phyloP scores from a whole-genome alignment of 352 stramenopile species.

The Pseudoperonospora humuli region DNA sequence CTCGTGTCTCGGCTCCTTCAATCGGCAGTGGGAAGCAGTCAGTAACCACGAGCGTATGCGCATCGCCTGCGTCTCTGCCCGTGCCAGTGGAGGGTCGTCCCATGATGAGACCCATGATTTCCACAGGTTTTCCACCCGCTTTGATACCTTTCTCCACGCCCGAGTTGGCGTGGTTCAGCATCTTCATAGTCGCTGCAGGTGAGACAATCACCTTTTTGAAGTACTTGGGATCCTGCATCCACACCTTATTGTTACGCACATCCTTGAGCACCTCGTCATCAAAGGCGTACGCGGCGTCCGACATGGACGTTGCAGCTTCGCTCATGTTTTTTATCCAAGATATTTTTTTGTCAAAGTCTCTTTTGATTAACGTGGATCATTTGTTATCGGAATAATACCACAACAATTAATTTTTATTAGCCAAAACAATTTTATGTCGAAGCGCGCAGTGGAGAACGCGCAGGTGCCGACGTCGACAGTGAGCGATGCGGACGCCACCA shows the following conservation, averaged over 20 bases:
- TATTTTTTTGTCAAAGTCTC: too few species aligned
- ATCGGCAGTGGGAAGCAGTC: conserved; percentile 98
- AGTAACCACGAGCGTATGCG: conserved; percentile 93
- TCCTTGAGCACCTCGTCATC: conserved; percentile 83
- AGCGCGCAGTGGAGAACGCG: conserved; percentile 21
- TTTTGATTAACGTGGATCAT: too few species aligned
- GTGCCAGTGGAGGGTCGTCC: conserved; percentile 85
- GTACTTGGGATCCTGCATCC: conserved; percentile 91
- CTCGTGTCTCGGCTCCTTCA: conserved; percentile 92
- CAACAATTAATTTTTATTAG: too few species aligned
- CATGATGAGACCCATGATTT: conserved; percentile 99
- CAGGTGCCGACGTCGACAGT: conserved; percentile 1
- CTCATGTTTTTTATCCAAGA: too few species aligned
- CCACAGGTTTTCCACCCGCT: conserved; percentile 91
- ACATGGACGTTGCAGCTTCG: conserved; percentile 27
- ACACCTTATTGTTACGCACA: conserved; percentile 82
- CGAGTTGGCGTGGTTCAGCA: conserved; percentile 96
- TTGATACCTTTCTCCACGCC: conserved; percentile 98
- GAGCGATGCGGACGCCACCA: conserved; percentile 3
- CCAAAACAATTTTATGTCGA: conserved; percentile 23
- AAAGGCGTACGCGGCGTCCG: conserved; percentile 70
- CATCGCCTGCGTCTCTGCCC: conserved; percentile 80
- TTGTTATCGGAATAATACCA: background rate
- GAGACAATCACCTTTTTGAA: conserved; percentile 95
- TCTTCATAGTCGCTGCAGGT: conserved; percentile 92